phyloP scores from a whole-genome alignment of 805 yeast genomes.

The Cyberlindnera japonica region DNA sequence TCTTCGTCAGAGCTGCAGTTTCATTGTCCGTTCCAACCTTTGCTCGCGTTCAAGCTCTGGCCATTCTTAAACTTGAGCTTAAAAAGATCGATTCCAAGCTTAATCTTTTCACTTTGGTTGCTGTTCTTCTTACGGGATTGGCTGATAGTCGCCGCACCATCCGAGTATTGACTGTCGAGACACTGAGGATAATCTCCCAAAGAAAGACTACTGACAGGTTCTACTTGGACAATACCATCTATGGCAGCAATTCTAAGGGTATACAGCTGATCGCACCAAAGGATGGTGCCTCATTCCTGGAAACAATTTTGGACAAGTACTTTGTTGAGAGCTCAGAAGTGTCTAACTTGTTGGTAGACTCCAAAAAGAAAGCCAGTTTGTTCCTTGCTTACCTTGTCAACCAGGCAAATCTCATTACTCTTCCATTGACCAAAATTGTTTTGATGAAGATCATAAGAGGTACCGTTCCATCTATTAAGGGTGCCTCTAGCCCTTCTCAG shows the following conservation, averaged over 20 bases:
- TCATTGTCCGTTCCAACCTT: conserved; percentile 57
- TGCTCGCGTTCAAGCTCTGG: conserved; percentile 49
- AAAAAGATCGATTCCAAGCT: conserved; percentile 34
- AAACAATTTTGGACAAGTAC: conserved; percentile 41
- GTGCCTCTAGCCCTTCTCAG: conserved; percentile 44
- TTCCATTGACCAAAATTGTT: conserved; percentile 54
- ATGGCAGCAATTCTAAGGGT: conserved; percentile 45
- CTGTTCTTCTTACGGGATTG: conserved; percentile 53
- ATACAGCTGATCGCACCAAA: conserved; percentile 60
- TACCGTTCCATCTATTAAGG: conserved; percentile 33
- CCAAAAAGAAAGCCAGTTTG: conserved; percentile 55
- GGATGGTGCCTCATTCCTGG: conserved; percentile 51
- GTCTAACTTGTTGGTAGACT: conserved; percentile 36
- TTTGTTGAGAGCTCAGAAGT: conserved; percentile 49
- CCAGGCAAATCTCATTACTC: conserved; percentile 51
- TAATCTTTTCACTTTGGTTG: conserved; percentile 52
- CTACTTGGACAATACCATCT: conserved; percentile 53
- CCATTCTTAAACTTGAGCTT: conserved; percentile 34
- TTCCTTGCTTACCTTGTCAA: conserved; percentile 63
- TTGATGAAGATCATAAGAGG: conserved; percentile 45
- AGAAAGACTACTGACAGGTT: conserved; percentile 37
- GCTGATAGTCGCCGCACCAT: conserved; percentile 47
- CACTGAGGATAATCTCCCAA: conserved; percentile 35
- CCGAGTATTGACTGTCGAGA: conserved; percentile 41
- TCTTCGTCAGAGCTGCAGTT: conserved; percentile 52